phyloP scores from a whole-genome alignment of 768 basidiomycete genomes.

The Panaeolus cyanescens region DNA sequence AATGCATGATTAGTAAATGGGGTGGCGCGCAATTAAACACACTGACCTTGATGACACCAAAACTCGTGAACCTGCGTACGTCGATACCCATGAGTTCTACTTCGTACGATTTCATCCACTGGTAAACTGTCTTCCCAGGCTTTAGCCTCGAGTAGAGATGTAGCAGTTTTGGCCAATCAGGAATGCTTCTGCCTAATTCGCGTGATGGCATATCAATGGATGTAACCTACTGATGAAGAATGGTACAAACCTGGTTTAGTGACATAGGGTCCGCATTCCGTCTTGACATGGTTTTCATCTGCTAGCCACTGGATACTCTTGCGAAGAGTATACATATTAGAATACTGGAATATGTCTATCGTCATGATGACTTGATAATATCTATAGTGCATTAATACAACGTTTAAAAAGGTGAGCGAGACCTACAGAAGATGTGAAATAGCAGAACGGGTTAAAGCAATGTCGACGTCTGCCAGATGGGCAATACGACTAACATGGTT shows the following conservation, averaged over 20 bases:
- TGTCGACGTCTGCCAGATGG: constrained; percentile 86
- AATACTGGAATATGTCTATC: constrained; percentile 96
- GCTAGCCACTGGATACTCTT: constrained; percentile 88
- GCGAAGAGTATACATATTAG: constrained; percentile 94
- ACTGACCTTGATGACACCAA: constrained; percentile 93
- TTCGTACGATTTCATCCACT: constrained; percentile 84
- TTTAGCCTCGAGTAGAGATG: constrained; percentile 85
- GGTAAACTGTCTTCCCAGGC: constrained; percentile 78
- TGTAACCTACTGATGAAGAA: background rate
- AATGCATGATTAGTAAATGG: background rate
- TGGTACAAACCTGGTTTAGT: constrained; percentile 64
- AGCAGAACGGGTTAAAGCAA: constrained; percentile 78
- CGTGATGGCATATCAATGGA: background rate
- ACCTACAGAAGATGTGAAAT: constrained; percentile 86
- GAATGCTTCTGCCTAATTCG: constrained; percentile 52
- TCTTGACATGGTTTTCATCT: constrained; percentile 78
- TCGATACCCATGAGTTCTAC: constrained; percentile 81
- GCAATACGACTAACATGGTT: constrained; percentile 93
- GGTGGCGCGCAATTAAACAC: background rate
- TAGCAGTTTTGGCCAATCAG: constrained; percentile 87
- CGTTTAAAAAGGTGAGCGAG: background rate
- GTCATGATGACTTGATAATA: constrained; percentile 98
- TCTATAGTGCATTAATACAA: constrained; percentile 37
- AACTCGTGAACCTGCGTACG: constrained; percentile 91
- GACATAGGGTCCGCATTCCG: constrained; percentile 93